Conservation (phyloP, 2,329 filamentous ascomycete genomes). For the Colletotrichum sp. region DNA sequence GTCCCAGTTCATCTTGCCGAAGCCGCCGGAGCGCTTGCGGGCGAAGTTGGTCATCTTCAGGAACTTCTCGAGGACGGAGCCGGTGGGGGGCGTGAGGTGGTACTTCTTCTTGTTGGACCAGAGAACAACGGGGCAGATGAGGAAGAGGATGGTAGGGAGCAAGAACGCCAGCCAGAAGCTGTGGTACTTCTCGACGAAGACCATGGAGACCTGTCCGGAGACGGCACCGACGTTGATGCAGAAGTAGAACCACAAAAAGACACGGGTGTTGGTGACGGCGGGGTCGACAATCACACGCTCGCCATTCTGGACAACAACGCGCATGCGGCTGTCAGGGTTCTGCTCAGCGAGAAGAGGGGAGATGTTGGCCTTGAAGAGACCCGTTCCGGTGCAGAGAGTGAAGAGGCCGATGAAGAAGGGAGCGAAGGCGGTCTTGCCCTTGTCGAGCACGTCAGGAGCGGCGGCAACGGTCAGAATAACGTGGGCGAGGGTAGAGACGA, state of each 20-base stretch:
- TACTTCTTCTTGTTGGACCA: conserved; percentile 66
- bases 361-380: conserved; percentile 84
- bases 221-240: conserved; percentile 71
- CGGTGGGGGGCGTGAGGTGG: conserved; percentile 68
- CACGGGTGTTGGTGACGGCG: conserved; percentile 69
- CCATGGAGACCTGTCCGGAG: conserved; percentile 67
- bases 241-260: conserved; percentile 68
- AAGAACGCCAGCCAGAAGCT: conserved; percentile 78
- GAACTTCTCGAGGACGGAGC: conserved; percentile 74
- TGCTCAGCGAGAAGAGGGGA: conserved; percentile 75
- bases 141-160: conserved; percentile 70
- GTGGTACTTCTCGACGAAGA: conserved; percentile 77
- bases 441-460: conserved; percentile 65
- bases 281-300: conserved; percentile 76
- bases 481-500: conserved; percentile 69
- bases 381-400: conserved; percentile 66
- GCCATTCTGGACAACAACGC: conserved; percentile 61
- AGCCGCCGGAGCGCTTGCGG: conserved; percentile 66
- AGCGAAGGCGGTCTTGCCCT: conserved; percentile 62
- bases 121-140: conserved; percentile 66
- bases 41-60: conserved; percentile 64
- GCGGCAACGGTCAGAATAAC: conserved; percentile 69
- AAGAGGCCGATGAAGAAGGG: conserved; percentile 72
- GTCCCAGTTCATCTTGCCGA: conserved; percentile 72
- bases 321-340: conserved; percentile 63